A percentile compares a stretch with the other conserved stretches of the same genome.
Conservation (phyloP, 495 filamentous ascomycete genomes). For the Daldinia bambusicola region DNA sequence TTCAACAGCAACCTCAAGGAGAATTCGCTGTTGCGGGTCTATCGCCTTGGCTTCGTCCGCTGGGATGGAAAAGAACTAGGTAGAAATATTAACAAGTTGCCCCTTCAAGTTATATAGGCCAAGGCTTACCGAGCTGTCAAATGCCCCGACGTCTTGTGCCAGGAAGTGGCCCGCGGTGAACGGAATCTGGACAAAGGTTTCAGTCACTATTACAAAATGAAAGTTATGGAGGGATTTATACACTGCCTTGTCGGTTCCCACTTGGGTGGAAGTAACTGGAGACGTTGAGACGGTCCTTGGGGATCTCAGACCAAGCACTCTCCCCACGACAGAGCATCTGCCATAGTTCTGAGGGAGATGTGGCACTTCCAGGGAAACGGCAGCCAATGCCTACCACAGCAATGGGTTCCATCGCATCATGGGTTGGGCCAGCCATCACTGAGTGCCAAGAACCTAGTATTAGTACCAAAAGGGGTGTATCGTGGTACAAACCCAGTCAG, state of each 20-base stretch:
- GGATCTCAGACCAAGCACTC: constrained; percentile 64
- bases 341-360: constrained; percentile 63
- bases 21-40: constrained; percentile 54
- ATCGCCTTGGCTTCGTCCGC: constrained; percentile 49
- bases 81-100: not conserved
- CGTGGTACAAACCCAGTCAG: not conserved
- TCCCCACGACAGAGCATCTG: constrained; percentile 65
- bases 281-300: constrained; percentile 70
- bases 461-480: not conserved
- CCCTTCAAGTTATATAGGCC: not conserved
- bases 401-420: constrained; percentile 51
- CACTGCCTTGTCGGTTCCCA: constrained; percentile 42
- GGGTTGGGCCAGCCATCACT: constrained; percentile 6
- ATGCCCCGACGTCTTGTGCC: constrained; percentile 51
- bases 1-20: constrained; percentile 58
- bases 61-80: constrained; percentile 35
- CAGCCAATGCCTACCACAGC: constrained; percentile 65
- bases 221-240: not conserved
- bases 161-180: constrained; percentile 82
- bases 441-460: not conserved
- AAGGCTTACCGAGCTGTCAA: constrained; percentile 51
- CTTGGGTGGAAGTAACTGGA: constrained; percentile 76
- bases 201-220: not conserved
- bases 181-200: constrained; percentile 18
- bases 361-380: constrained; percentile 61